Percentiles rank a stretch among this genome's conserved stretches.
Evolutionary conservation across 1,284 basidiomycete species (phyloP).

Genomic region (Chalciporus piperatoides): DNA sequence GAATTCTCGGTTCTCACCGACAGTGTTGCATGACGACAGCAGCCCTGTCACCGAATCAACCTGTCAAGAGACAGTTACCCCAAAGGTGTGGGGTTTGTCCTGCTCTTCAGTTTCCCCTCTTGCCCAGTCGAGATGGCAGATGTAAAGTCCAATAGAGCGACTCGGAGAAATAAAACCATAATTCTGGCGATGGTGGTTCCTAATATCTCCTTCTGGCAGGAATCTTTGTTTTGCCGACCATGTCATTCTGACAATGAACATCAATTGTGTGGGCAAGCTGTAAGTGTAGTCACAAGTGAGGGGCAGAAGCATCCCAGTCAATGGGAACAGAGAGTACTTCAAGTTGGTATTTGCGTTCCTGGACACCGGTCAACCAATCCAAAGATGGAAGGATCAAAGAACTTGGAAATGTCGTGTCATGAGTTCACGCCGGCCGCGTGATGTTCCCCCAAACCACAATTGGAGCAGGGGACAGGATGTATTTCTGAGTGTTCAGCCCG

Average conservation of each 20-base stretch:
- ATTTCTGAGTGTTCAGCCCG: conserved; percentile 1
- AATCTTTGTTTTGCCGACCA: conserved; percentile 1
- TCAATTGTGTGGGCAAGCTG: not conserved
- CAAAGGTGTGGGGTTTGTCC: not conserved
- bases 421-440: conserved; percentile 1
- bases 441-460: not conserved
- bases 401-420: conserved; percentile 13
- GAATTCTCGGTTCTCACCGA: not conserved
- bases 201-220: not conserved
- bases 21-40: not conserved
- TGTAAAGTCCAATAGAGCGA: not conserved
- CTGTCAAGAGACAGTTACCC: not conserved
- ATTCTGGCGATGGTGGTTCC: not conserved
- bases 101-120: no score
- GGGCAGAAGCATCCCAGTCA: not conserved
- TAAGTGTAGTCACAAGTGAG: conserved; percentile 3
- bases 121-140: not conserved
- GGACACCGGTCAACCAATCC: not conserved
- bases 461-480: not conserved
- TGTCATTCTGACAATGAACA: conserved; percentile 3
- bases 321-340: not conserved
- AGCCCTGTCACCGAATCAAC: not conserved
- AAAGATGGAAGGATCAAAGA: conserved; percentile 13
- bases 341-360: not conserved
- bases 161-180: not conserved